Conservation (phyloP, 225 moss, liverwort and hornwort species). For the Takakia lepidozioides region DNA sequence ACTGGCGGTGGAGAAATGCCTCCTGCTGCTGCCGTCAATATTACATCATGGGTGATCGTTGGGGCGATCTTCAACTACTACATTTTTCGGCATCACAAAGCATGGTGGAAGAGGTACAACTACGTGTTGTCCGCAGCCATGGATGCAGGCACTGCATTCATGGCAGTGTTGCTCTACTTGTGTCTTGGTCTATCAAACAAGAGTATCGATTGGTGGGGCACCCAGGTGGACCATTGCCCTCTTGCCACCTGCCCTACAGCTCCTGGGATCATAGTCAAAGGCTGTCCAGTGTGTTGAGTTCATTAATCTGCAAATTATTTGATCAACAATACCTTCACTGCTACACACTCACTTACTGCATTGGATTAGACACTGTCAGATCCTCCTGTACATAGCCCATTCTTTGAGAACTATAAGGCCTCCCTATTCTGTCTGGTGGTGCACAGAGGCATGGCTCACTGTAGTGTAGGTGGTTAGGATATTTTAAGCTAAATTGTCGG, state of each 20-base stretch:
- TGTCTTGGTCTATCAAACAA: constrained; percentile 37
- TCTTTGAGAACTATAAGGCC: too few relatives aligned
- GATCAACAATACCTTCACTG: too few relatives aligned
- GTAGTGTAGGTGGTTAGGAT: too few relatives aligned
- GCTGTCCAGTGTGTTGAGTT: constrained; percentile 66
- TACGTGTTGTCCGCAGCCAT: constrained; percentile 76
- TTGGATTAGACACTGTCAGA: too few relatives aligned
- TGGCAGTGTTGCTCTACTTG: constrained; percentile 69
- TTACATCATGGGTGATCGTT: constrained; percentile 47
- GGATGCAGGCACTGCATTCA: constrained; percentile 67
- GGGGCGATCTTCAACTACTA: constrained; percentile 62
- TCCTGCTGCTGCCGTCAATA: constrained; percentile 57
- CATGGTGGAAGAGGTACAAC: constrained; percentile 85
- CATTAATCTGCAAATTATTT: too few relatives aligned
- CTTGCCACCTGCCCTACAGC: constrained; percentile 65
- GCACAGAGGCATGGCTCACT: too few relatives aligned
- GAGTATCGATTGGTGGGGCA: constrained; percentile 67
- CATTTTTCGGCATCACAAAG: constrained; percentile 40
- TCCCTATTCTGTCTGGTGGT: too few relatives aligned
- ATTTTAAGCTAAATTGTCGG: too few relatives aligned
- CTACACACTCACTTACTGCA: too few relatives aligned
- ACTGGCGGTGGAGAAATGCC: constrained; percentile 43
- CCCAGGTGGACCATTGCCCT: constrained; percentile 42
- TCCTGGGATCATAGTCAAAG: constrained; percentile 31
- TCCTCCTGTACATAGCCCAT: too few relatives aligned